phyloP scores from a whole-genome alignment of 148 eudicot genomes.

The Beta vulgaris region DNA sequence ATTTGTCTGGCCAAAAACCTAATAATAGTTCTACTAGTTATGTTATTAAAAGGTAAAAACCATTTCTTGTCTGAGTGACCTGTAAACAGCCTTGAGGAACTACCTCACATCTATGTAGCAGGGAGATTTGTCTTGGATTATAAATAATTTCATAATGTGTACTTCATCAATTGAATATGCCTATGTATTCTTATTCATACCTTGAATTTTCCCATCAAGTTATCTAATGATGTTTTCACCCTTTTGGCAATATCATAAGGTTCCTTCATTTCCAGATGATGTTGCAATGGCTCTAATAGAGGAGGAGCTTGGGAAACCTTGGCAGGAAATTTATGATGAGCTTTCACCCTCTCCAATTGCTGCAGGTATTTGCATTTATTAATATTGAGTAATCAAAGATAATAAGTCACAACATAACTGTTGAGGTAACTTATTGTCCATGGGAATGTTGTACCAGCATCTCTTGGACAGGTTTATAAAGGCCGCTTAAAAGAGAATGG shows the following conservation, averaged over 20 bases:
- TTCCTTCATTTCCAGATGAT: constrained; percentile 98
- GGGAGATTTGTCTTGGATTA: not conserved
- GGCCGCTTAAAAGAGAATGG: constrained; percentile 96
- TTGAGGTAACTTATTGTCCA: not conserved
- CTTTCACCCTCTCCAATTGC: constrained; percentile 96
- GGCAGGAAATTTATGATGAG: constrained; percentile 86
- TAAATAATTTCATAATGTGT: not conserved
- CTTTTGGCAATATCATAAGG: constrained; percentile 46
- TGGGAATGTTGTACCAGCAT: constrained; percentile 56
- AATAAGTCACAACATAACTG: not conserved
- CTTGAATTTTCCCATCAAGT: not conserved
- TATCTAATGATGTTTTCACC: constrained; percentile 18
- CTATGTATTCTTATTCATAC: not conserved
- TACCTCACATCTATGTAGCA: not conserved
- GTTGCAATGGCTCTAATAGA: constrained; percentile 92
- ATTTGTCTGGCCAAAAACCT: not conserved
- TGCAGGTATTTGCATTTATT: constrained; percentile 60
- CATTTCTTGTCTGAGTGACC: not conserved
- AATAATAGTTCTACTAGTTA: not conserved
- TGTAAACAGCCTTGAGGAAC: not conserved
- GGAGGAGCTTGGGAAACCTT: constrained; percentile 95
- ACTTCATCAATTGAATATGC: not conserved
- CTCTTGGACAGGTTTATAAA: constrained; percentile 98
- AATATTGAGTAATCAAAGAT: not conserved
- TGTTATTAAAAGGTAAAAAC: not conserved